Evolutionary conservation across 257 asterid genomes (phyloP), one percentile per base, ranked within the genome.

Genomic region (Nicotiana noctiflora): DNA sequence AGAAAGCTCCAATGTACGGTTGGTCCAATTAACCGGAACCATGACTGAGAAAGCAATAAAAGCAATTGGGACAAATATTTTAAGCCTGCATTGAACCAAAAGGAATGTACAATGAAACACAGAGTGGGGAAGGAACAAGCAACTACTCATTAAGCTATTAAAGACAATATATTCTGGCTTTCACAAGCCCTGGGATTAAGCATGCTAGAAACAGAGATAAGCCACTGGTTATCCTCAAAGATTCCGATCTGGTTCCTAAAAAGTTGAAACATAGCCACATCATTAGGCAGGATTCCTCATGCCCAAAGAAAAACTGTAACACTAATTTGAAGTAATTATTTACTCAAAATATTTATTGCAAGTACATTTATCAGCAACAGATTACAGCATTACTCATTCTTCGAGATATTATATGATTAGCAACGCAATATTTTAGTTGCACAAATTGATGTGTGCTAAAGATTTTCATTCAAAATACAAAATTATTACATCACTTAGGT

Each of bases 1-100:
- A 37, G 96, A 82, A 61, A 0, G 75, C 77, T 79, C 93, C 85
- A 95, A 82, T 66, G 96, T 90, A 88, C 84, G 88, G 83, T 95
- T 93, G 17, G 98, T 95, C 96, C 97, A 93, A 88, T 95, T 95
- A 89, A 95, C 97, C 15, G 99, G 99, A 85, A 93, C 97, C 77
- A 95, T 86, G 79, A 95, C 84, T 61, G 96, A 86, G 89, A 93
- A 93, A 59, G 99, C 91, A 79, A 95, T 77, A 85, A 92, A 75
- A 76, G 97, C 85, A 81, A 95, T 55, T 1, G 99, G 99, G 76
- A 91, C 97, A 88, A 95, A 95, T 82, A 95, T 90, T 87, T 95
- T 95, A 55, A 95, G 92, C 76, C 99, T 93, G 94, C 86, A 86
- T 25, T 59, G 37, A 46, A 46, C 40, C 64, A 44, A 70, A 12